Base-by-base conservation (phyloP, 2,329 filamentous ascomycete species). In the Aspergillus ustus region DNA sequence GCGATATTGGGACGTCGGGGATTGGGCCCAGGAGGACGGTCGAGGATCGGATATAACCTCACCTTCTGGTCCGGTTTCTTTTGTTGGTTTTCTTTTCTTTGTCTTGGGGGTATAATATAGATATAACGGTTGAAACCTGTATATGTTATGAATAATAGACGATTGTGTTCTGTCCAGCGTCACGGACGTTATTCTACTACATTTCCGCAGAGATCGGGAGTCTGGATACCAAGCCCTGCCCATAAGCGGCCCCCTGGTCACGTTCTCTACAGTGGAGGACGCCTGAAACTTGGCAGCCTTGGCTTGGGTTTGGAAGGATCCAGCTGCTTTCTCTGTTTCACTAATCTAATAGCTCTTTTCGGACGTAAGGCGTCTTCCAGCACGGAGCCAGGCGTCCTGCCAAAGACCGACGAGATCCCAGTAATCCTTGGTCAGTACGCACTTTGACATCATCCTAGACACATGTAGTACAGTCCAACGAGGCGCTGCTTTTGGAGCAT, bases 21-120 rank as follows among this genome's bases (percentile, higher is more conserved):
- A 51, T 57, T 17, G 59, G 53, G 15, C 59, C 59, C 11, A n/a
- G 52, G 20, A 28, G 49, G 53, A 57, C 44, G 15, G 53, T 61
- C 15, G 59, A 61, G 43, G 59, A 61, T 53, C 49, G 59, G 3
- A 57, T 61, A 53, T 61, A 22, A 49, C 25, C 4, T 25, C 3
- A 6, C 19, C 4, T 9, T 9, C 49, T 2, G 25, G 9, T 19
- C 11, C 15, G 25, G 22, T 15, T 40, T 2, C 34, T 40, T 40
- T 40, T 40, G 2, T 40, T 40, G 8, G 1, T 11, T 40, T 17
- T 15, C 15, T 40, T 40, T 17, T 3, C 15, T 11, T 15, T 5
- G 13, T 25, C 25, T 25, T 25, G 25, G 25, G 11, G 9, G 11
- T 5, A 40, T 5, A 4, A 5, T 40, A 40, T 40, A 40, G 34